Base-by-base conservation (phyloP, 164 flowering plant genomes). In the Stephania cephalantha region DNA sequence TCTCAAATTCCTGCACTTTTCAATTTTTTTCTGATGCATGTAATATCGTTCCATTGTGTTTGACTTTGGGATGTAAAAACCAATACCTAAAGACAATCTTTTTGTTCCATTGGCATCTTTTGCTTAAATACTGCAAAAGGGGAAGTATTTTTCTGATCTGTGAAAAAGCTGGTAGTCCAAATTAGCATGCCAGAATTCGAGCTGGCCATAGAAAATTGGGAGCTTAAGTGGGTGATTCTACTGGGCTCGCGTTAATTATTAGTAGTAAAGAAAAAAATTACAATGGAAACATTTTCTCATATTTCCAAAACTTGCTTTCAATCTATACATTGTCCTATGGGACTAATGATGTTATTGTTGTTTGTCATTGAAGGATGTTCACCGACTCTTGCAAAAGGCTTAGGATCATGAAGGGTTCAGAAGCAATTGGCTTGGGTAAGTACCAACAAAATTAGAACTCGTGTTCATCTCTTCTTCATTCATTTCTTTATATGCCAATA, bases 391-490 rank as follows among this genome's bases (percentile, higher is more conserved):
- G 74, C 50, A 72, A 58, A 67, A 72, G 74, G 74, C 48, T 72
- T 15, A 72, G 74, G 67, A 72, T 72, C 48, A 72, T 72, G 74
- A 72, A 72, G 20, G 74, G 74, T n/a, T 72, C 74, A 30, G 74
- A 72, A 20, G 74, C 74, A 72, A 72, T 72, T 79, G 93, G 97
- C 58, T 80, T 92, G 78, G 93, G 95, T 89, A 86, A 31, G 65
- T 76, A 46, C 42, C 58, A 3, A 63, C 70, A 65, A 65, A 29
- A 25, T n/a, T 65, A 61, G 42, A n/a, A 10, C 79, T 44, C 55
- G 72, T 72, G 72, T 44, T 67, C 72, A 42, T 73, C 12, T 45
- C 45, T 55, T 29, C 70, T 25, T 42, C 48, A 46, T 70, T 73
- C 48, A 15, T 65, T n/a, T 61, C 58, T 71, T 48, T 65, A 46